These are phyloP conservation scores for Colletotrichum lupini DNA, from an alignment of 2,329 filamentous ascomycete genomes.

Conservation along the genomic window DNA sequence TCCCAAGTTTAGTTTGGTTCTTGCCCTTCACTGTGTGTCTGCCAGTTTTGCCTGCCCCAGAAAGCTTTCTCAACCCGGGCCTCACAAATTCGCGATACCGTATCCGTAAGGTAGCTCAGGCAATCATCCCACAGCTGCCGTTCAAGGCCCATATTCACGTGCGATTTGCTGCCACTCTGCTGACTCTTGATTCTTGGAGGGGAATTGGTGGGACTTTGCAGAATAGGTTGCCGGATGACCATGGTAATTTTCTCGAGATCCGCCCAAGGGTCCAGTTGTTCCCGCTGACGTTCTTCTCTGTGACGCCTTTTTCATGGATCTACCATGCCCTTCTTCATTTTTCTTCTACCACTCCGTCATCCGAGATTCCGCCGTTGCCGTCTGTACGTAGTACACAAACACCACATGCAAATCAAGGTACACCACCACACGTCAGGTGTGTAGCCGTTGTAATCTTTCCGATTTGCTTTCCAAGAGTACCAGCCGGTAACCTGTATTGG, in stretches of 20 bases:
- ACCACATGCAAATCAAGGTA: too few relatives aligned
- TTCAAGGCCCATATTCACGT: conserved; percentile 20
- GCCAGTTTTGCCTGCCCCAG: too few relatives aligned
- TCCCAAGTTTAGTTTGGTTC: too few relatives aligned
- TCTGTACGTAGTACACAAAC: too few relatives aligned
- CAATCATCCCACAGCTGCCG: not conserved
- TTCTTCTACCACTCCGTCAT: not conserved
- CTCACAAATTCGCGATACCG: not conserved
- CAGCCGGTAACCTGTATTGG: not conserved
- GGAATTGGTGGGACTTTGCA: not conserved
- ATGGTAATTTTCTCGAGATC: conserved; percentile 22
- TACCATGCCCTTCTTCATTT: not conserved
- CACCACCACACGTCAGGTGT: not conserved
- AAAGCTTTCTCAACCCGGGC: too few relatives aligned
- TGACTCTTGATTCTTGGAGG: conserved; percentile 5
- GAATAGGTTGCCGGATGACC: conserved; percentile 23
- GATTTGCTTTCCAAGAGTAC: not conserved
- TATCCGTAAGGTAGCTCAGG: not conserved
- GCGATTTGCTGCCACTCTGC: not conserved
- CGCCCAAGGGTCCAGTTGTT: conserved; percentile 27
- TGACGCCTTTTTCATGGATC: conserved; percentile 4
- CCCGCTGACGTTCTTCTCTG: not conserved
- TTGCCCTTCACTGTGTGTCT: too few relatives aligned
- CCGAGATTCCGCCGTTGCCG: not conserved
- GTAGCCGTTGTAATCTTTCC: not conserved